Evolutionary conservation across 1,284 basidiomycete species (phyloP).

Genomic region (Moesziomyces sp.): DNA sequence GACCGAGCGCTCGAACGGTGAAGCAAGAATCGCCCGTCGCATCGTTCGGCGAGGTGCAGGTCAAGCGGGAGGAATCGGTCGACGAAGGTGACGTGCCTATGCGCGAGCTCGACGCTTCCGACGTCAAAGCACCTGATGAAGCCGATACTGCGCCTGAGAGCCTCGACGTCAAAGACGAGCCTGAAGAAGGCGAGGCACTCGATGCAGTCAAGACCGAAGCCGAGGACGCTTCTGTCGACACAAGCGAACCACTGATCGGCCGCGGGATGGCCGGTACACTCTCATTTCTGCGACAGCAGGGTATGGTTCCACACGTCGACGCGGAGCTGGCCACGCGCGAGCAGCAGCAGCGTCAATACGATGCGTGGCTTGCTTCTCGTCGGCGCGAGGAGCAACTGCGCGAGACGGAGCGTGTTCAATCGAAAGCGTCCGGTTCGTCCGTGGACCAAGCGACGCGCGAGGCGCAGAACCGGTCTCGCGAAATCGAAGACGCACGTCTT

Average conservation of each 20-base stretch:
- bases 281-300: conserved; percentile 87
- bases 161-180: conserved; percentile 73
- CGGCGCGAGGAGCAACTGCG: conserved; percentile 79
- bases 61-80: conserved; percentile 63
- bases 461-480: conserved; percentile 89
- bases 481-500: conserved; percentile 87
- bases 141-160: conserved; percentile 39
- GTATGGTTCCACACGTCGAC: conserved; percentile 78
- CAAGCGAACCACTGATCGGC: conserved; percentile 43
- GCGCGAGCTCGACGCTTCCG: conserved; percentile 14
- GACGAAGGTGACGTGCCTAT: conserved; percentile 66
- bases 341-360: conserved; percentile 81
- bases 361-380: conserved; percentile 89
- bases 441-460: conserved; percentile 94
- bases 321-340: conserved; percentile 83
- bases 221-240: too few species aligned
- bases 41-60: conserved; percentile 69
- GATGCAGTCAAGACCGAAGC: conserved; percentile 4
- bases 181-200: conserved; percentile 30
- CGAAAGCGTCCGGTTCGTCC: conserved; percentile 56
- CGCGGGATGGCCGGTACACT: conserved; percentile 85
- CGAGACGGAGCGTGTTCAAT: conserved; percentile 77
- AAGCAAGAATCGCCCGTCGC: conserved; percentile 20
- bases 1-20: conserved; percentile 8
- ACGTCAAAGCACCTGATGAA: conserved; percentile 71